A percentile compares a stretch with the other conserved stretches of the same genome.
phyloP scores from a whole-genome alignment of 306 rosid genomes.

The Parietaria judaica region DNA sequence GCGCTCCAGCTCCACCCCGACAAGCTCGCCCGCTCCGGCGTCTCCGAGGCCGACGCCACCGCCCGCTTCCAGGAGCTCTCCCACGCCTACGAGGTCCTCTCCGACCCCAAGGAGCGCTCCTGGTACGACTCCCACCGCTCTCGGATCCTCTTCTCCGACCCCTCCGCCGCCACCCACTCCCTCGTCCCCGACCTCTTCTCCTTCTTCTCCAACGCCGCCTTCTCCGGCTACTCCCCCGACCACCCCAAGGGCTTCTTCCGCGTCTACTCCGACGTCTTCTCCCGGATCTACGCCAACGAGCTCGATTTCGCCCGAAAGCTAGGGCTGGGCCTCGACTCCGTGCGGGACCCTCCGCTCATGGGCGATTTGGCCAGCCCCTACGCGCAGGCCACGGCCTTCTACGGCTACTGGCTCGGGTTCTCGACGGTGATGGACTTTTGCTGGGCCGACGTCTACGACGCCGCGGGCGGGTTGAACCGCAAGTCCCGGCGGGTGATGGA shows the following conservation, averaged over 20 bases:
- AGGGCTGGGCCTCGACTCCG: slow-evolving; percentile 47
- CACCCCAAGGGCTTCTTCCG: slow-evolving; percentile 60
- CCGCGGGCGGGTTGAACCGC: slow-evolving; percentile 63
- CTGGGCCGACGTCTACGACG: slow-evolving; percentile 84
- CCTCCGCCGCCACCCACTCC: slow-evolving; percentile 35
- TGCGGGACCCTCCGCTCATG: slow-evolving; percentile 67
- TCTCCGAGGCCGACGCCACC: slow-evolving; percentile 70
- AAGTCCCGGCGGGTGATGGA: slow-evolving; percentile 81
- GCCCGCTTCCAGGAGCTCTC: slow-evolving; percentile 88
- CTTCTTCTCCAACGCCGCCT: slow-evolving; percentile 81
- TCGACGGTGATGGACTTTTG: slow-evolving; percentile 79
- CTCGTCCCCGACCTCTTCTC: slow-evolving; percentile 69
- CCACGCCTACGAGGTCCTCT: slow-evolving; percentile 92
- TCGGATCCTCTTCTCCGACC: slow-evolving; percentile 81
- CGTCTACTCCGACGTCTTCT: slow-evolving; percentile 63
- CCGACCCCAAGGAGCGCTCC: slow-evolving; percentile 86
- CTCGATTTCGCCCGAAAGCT: slow-evolving; percentile 49
- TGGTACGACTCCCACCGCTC: slow-evolving; percentile 99
- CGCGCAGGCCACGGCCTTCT: slow-evolving; percentile 74
- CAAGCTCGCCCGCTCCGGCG: slow-evolving; percentile 75
- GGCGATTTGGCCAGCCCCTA: slow-evolving; percentile 76
- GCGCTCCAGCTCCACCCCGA: slow-evolving; percentile 96
- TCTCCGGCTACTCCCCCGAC: slow-evolving; percentile 59
- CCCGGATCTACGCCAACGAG: slow-evolving; percentile 59
- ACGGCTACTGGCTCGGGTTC: slow-evolving; percentile 73